Conservation (phyloP, 345 rosid genomes). For the Murraya paniculata region DNA sequence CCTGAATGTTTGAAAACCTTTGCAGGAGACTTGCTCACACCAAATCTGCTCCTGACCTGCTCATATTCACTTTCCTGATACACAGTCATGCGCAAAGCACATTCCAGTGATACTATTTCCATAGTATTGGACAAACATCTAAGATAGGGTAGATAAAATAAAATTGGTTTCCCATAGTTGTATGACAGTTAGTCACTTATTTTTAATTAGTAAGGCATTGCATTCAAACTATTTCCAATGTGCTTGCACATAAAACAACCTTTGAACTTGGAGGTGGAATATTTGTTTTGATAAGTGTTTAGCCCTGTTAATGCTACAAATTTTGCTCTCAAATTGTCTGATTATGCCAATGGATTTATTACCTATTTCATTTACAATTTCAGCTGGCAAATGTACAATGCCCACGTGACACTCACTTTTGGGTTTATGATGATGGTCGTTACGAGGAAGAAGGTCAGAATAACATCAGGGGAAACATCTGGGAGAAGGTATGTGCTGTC, state of each 20-base stretch:
- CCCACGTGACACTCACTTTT: constrained; percentile 78
- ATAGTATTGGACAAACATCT: not conserved
- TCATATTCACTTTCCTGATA: not conserved
- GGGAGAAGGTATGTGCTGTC: constrained; percentile 63
- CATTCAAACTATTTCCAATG: not conserved
- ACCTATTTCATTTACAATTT: constrained; percentile 13
- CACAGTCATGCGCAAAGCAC: not conserved
- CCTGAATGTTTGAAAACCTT: not conserved
- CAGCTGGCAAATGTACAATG: constrained; percentile 81
- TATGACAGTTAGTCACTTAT: not conserved
- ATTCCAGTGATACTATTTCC: not conserved
- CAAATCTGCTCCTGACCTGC: not conserved
- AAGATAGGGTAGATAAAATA: not conserved
- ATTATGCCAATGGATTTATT: constrained; percentile 1
- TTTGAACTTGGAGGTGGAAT: not conserved
- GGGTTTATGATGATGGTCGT: constrained; percentile 86
- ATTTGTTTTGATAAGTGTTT: not conserved
- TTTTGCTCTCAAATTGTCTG: not conserved
- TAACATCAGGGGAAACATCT: constrained; percentile 76
- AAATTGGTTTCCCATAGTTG: not conserved
- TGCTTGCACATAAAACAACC: not conserved
- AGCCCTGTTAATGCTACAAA: not conserved
- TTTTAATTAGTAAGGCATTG: not conserved
- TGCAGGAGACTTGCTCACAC: not conserved
- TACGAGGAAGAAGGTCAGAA: constrained; percentile 90